Evolutionary conservation across 805 yeast genomes (phyloP), one percentile per base, ranked within the genome.

Genomic region (Kluyveromyces aestuarii): DNA sequence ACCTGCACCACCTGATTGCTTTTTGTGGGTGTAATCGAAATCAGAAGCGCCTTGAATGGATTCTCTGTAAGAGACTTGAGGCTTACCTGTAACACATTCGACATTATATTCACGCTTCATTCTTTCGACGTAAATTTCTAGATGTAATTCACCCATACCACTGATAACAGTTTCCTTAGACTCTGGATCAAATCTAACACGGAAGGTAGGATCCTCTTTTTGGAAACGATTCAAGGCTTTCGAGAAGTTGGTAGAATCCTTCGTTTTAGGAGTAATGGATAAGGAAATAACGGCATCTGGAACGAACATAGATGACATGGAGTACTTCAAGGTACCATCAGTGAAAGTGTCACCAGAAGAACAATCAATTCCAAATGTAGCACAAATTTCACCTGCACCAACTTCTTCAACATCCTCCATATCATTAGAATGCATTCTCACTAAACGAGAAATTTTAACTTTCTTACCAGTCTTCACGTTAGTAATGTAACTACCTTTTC

Each of bases 1-100:
- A 72, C 99, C 99, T 56, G 98, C 95, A 79, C 99, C 99, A 70
- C 99, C 99, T 63, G 91, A 79, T 74, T 93, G 99, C 67, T 89
- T 91, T 79, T 93, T 93, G 75, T 91, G 98, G 27, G 96, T 84
- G 72, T 84, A 88, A 67, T 93, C 98, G 63, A 93, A 91, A 13
- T 80, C 74, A 30, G 91, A 76, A 40, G 86, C 72, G 2, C 76
- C 66, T 37, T 85, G 72, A 55, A 91, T 81, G 39, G 98, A 84
- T 72, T 93, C 99, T 70, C 99, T 82, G 73, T 93, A 93, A 16
- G 99, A 88, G 39, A 93, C 99, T 74, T 90, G 96, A 44, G 99
- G 99, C 70, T 85, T 84, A 67, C 99, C 99, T 51, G 96, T 91
- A 37, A 80, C 75, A 73, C 98, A 91, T 50, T 87, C 96, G 52